phyloP scores from a whole-genome alignment of 2,329 filamentous ascomycete genomes.

The Calonectria honghensis region DNA sequence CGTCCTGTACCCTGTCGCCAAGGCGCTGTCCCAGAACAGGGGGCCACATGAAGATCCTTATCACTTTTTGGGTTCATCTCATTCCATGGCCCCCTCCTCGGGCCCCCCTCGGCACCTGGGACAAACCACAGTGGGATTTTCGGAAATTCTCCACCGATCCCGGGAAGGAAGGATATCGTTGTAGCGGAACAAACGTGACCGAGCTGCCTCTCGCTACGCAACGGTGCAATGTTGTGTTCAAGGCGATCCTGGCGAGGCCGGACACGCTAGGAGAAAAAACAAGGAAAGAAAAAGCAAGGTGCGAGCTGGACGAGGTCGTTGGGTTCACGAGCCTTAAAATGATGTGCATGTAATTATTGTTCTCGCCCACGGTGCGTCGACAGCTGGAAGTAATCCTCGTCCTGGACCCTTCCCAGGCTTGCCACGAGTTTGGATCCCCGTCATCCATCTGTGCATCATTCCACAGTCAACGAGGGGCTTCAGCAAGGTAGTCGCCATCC shows the following conservation, averaged over 20 bases:
- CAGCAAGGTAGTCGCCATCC: not conserved
- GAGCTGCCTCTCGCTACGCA: not conserved
- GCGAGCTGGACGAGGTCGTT: not conserved
- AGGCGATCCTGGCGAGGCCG: not conserved
- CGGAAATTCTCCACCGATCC: conserved; percentile 1
- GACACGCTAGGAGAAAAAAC: not conserved
- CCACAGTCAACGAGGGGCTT: not conserved
- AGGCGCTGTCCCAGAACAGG: conserved; percentile 10
- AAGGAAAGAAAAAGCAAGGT: not conserved
- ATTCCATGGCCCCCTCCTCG: conserved; percentile 2
- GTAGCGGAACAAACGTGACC: not conserved
- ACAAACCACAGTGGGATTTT: conserved; percentile 15
- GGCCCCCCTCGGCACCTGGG: not conserved
- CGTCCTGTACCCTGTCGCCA: not conserved
- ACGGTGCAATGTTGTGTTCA: too few relatives aligned
- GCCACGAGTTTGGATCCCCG: not conserved
- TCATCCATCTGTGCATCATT: not conserved
- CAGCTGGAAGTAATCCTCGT: not conserved
- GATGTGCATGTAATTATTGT: not conserved
- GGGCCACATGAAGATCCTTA: conserved; percentile 17
- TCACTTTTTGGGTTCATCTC: conserved; percentile 23
- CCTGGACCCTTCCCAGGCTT: not conserved
- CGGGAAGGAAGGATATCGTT: conserved; percentile 2
- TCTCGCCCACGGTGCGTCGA: not conserved
- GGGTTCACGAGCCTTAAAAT: conserved; percentile 1